Evolutionary conservation across 495 filamentous ascomycete genomes (phyloP), one percentile per base, ranked within the genome.

Genomic region (Penicillium odoratum): DNA sequence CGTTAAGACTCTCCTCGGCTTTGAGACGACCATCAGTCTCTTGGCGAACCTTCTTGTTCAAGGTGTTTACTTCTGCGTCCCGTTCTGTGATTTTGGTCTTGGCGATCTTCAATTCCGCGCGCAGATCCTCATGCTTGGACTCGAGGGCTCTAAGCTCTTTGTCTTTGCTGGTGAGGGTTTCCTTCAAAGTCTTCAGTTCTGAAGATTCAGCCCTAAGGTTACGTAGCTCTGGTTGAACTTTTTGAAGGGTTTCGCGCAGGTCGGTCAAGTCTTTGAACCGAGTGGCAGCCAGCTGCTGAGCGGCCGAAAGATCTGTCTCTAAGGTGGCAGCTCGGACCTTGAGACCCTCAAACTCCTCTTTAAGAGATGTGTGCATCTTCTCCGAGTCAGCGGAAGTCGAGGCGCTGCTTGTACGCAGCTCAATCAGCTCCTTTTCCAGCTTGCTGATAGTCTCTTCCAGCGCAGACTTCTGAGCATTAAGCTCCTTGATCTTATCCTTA

Each of bases 251-350:
- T 36, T 90, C 86, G 31, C 87, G 77, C 45, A 94, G 72, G 38
- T 96, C 90, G 0, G 86, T 88, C 3, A 97, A 73, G 55, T 97
- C 92, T 66, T 93, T 96, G 74, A 91, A 98, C 8, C 95, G 82
- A 29, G 84, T 84, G 47, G 92, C 84, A 1, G 94, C 92, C 18
- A 98, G 77, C 67, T 95, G 85, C 64, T 97, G 82, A 0, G 92
- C 88, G 8, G 92, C 93, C 1, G 86, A 88, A 13, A 97, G 81
- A 69, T 98, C 93, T 3, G 87, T 91, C 58, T 95, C 86, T 9
- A 97, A 69, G 0, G 84, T 83, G 4, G 82, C 78, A 0, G 86
- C 81, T 62, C 85, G 90, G 38, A 80, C 68, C 67, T 89, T 92
- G 45, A 96, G 77, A 40, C 81, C 82, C 53, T 96, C 90, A 56